phyloP scores from a whole-genome alignment of 768 basidiomycete genomes.

The Amanita pallidorosea region DNA sequence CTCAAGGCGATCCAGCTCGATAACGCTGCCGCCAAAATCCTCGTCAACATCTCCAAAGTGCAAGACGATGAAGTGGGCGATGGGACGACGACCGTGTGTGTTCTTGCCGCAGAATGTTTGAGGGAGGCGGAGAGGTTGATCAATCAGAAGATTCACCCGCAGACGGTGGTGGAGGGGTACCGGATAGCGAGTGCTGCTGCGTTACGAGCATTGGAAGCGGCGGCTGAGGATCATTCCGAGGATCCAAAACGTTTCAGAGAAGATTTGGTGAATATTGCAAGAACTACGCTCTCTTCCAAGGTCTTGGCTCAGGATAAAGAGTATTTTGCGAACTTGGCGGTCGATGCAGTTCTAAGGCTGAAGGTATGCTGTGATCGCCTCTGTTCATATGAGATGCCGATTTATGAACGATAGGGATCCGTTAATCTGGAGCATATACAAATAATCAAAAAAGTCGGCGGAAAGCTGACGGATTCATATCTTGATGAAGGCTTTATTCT shows the following conservation, averaged over 20 bases:
- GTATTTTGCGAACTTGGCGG: constrained; percentile 96
- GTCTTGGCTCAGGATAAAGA: constrained; percentile 95
- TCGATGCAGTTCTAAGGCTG: constrained; percentile 88
- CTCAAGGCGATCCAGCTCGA: constrained; percentile 96
- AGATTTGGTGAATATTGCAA: constrained; percentile 93
- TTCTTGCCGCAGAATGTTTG: constrained; percentile 83
- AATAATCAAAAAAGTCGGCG: constrained; percentile 99
- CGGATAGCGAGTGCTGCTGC: constrained; percentile 84
- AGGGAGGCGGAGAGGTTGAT: constrained; percentile 95
- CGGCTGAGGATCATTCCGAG: constrained; percentile 79
- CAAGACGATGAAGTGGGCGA: constrained; percentile 99
- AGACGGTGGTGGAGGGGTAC: constrained; percentile 96
- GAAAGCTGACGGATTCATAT: constrained; percentile 96
- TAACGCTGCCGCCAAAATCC: constrained; percentile 97
- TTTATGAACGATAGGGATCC: constrained; percentile 56
- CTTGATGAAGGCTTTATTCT: constrained; percentile 98
- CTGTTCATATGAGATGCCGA: background rate
- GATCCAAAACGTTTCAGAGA: constrained; percentile 65
- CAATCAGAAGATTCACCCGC: constrained; percentile 88
- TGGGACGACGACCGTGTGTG: constrained; percentile 87
- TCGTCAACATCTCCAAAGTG: constrained; percentile 99
- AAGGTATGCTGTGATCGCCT: constrained; percentile 37
- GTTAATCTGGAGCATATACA: constrained; percentile 97
- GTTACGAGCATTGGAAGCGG: constrained; percentile 69
- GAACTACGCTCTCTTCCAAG: constrained; percentile 92